Conservation (phyloP, 352 stramenopile genomes). For the Phytopythium delawarense region DNA sequence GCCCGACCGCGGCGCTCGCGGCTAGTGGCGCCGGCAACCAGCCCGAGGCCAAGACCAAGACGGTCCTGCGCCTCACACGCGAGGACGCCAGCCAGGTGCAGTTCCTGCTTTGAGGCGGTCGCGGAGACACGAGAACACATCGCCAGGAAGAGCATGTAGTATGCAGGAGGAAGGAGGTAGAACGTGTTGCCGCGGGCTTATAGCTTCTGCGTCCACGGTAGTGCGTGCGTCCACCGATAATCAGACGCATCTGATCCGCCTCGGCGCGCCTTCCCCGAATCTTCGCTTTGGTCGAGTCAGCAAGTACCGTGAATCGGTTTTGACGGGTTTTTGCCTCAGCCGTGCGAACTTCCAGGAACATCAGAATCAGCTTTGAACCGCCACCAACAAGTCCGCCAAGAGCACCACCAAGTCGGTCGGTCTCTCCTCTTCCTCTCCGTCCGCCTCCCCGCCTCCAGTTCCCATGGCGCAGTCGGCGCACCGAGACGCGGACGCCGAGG, state of each 20-base stretch:
- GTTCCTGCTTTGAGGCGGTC: conserved; percentile 47
- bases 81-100: conserved; percentile 83
- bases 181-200: conserved; percentile 4
- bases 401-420: not conserved
- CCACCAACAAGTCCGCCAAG: not conserved
- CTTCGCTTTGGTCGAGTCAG: conserved; percentile 6
- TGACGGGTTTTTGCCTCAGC: not conserved
- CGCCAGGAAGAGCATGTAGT: not conserved
- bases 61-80: conserved; percentile 63
- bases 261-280: conserved; percentile 17
- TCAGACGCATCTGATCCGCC: not conserved
- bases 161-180: not conserved
- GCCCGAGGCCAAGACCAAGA: conserved; percentile 17
- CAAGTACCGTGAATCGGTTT: conserved; percentile 4
- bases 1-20: not conserved
- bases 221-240: not conserved
- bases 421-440: not conserved
- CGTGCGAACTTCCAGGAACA: not conserved
- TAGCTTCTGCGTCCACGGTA: not conserved
- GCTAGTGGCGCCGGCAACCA: conserved; percentile 3
- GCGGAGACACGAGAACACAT: too few relatives aligned
- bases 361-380: not conserved
- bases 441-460: not conserved
- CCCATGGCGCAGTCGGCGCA: conserved; percentile 15
- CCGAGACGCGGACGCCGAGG: conserved; percentile 67